Conservation (phyloP, 306 rosid genomes). For the Abrus pulchellus region DNA sequence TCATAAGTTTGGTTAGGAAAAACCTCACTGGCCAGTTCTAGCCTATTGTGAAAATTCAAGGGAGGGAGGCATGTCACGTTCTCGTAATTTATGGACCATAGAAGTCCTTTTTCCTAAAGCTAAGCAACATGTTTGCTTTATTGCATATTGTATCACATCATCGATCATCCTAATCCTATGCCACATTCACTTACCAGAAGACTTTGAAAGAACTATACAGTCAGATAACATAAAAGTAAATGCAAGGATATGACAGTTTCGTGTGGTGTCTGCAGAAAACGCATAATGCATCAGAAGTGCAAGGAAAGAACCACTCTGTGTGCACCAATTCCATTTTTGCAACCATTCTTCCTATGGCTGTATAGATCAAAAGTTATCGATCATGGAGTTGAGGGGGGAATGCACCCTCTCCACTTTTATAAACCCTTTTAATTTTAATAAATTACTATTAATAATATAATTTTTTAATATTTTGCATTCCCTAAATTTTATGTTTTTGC, state of each 20-base stretch:
- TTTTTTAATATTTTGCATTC: too few species aligned
- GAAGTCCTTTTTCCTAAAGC: background rate
- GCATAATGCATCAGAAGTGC: background rate
- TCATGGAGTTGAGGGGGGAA: too few species aligned
- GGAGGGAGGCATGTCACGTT: background rate
- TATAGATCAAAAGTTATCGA: background rate
- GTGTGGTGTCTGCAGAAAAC: background rate
- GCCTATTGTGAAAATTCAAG: background rate
- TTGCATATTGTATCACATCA: slow-evolving; percentile 13
- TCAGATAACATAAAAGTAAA: background rate
- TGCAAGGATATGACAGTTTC: background rate
- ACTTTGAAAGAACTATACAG: background rate
- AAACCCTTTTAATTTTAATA: too few species aligned
- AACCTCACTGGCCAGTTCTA: background rate
- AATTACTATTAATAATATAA: too few species aligned
- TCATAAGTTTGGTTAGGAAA: background rate
- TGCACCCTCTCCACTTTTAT: too few species aligned
- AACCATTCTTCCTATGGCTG: background rate
- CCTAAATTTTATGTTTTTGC: too few species aligned
- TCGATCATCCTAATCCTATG: background rate
- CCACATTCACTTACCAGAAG: background rate
- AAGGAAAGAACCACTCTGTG: background rate
- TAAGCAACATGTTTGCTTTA: background rate
- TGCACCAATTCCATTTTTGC: background rate
- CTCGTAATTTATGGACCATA: background rate